Base-by-base conservation (phyloP, 73 alveolate genomes). In the Paramecium biaurelia region DNA sequence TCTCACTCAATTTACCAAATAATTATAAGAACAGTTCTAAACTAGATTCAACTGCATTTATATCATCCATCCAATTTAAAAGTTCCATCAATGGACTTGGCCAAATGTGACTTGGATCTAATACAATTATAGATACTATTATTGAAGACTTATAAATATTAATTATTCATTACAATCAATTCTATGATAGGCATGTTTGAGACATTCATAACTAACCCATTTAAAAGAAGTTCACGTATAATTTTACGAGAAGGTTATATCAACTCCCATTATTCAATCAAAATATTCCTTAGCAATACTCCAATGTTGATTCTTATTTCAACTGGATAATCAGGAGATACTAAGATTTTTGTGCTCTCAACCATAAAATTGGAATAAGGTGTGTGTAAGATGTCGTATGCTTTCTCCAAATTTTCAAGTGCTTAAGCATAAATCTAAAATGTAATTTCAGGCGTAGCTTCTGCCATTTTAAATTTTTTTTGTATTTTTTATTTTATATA, bases 121-220 rank as follows among this genome's bases (percentile, higher is more conserved):
- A 30, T 20, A 18, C 45, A 0, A 79, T 79, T 20, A 79, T 79
- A 0, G 90, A 43, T 24, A 79, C 90, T 37, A 79, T 79, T 23
- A 79, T 79, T 24, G 74, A 89, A 12, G 76, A 70, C 85, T 70
- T 34, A 70, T 41, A 68, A n/a, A 24, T 53, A 23, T 68, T 70
- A 56, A 85, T 26, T 23, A 56, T 35, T 1, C 12, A 21, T 85
- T 89, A 89, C 94, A 70, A 89, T 89, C 38, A 42, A 35, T 89
- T 89, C 94, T 24, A 89, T 70, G 37, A 89, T 89, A 49, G 92
- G 85, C 84, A 89, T 43, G 37, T 89, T 82, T 68, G 85, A 56
- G 18, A 56, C 94, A 89, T 89, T 89, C 94, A 89, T 89, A 10
- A 89, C 85, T 34, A 89, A 45, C 35, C 94, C 94, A 70, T 89